Evolutionary conservation across 306 rosid species (phyloP), one percentile per base, ranked within the genome.

Genomic region (Echinosophora koreensis): DNA sequence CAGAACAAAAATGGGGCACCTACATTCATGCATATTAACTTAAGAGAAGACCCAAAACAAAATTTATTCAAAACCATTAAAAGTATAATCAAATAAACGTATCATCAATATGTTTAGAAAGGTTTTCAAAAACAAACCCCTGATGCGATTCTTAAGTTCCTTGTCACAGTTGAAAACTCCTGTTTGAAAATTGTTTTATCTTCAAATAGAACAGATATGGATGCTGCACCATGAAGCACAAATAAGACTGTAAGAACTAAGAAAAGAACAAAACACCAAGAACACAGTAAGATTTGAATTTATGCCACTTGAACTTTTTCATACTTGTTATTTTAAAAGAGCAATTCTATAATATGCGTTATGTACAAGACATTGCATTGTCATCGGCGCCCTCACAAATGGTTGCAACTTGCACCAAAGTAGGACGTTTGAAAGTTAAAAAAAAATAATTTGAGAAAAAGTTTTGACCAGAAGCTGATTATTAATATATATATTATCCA

Each of bases 1-100:
- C 84, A 38, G 39, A 6, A 67, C 83, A 83, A 56, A 39, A 22
- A 32, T 74, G 88, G 71, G 93, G 89, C 38, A 83, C 85, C 91
- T 89, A 80, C 62, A 51, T 79, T 50, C 52, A 69, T 42, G 14
- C 60, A 55, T 32, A 58, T 2, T 3, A 66, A 16, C 5, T 28
- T 41, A 4, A 50, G 32, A 30, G 32, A 30, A 30, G 7, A 44
- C 11, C 4, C 13, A 10, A 16, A 39, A 6, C 22, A 22, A 6
- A 46, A 2, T 17, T 8, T 11, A 3, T 11, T 37, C 22, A 51
- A 35, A 9, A 28, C 28, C 32, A 27, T 15, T 52, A 22, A 54
- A 66, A 16, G 38, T 17, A 38, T 2, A 58, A 37, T 50, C 27
- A 82, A 50, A 73, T 46, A 66, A 66, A 47, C 44, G n/a, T n/a